Evolutionary conservation across 2,329 filamentous ascomycete genomes (phyloP).

Genomic region (Aspergillus aculeatinus): DNA sequence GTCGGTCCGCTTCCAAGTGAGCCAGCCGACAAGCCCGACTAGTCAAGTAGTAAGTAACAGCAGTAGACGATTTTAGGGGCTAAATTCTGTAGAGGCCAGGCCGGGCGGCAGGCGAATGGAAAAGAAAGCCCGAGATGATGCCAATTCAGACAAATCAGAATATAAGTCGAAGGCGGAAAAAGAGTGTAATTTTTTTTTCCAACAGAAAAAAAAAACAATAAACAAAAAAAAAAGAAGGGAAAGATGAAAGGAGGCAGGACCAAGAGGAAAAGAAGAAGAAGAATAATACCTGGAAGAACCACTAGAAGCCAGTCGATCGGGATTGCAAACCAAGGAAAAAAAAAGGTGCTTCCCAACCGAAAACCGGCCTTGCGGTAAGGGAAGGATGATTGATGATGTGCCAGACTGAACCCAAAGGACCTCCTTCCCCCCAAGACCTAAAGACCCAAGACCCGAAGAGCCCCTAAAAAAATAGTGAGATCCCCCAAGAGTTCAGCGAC

Average conservation of each 20-base stretch:
- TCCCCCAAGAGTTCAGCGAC: neutral
- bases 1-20: neutral
- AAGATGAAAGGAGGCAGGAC: neutral
- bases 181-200: neutral
- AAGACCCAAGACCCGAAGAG: too few species aligned
- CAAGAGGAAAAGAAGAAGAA: constrained; percentile 1
- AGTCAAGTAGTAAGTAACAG: neutral
- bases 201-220: neutral
- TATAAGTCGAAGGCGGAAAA: neutral
- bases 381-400: neutral
- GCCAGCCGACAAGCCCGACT: neutral
- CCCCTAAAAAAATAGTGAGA: neutral
- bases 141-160: neutral
- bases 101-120: neutral
- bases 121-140: neutral
- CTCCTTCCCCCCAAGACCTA: too few species aligned
- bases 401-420: neutral
- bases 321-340: constrained; percentile 3
- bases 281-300: neutral
- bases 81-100: neutral
- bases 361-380: neutral
- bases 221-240: neutral
- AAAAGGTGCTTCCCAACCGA: neutral
- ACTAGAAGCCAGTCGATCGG: neutral
- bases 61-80: constrained; percentile 4